phyloP scores from a whole-genome alignment of 2,329 filamentous ascomycete species.

The Tolypocladium tundrense region DNA sequence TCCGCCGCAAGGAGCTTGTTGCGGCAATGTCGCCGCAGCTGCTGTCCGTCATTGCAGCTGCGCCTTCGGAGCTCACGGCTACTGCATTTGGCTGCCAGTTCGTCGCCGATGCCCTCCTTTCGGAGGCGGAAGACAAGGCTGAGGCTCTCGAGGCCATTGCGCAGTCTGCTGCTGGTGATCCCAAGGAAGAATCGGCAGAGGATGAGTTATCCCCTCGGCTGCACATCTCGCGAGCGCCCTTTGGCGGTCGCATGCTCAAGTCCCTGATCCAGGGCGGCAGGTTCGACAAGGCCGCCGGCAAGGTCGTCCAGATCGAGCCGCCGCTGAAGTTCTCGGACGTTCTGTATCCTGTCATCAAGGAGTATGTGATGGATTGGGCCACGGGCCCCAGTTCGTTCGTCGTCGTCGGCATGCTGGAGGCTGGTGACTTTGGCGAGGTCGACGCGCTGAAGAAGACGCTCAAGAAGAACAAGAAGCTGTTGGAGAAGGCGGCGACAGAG shows the following conservation, averaged over 20 bases:
- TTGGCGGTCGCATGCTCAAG: slow-evolving; percentile 78
- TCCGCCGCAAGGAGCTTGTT: slow-evolving; percentile 66
- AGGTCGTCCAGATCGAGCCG: slow-evolving; percentile 60
- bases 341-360: slow-evolving; percentile 73
- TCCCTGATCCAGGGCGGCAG: slow-evolving; percentile 80
- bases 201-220: slow-evolving; percentile 27
- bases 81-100: slow-evolving; percentile 82
- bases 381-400: slow-evolving; percentile 80
- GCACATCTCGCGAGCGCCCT: slow-evolving; percentile 52
- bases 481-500: slow-evolving; percentile 57
- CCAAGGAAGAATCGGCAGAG: slow-evolving; percentile 29
- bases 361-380: slow-evolving; percentile 71
- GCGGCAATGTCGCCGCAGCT: slow-evolving; percentile 64
- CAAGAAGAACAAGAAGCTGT: slow-evolving; percentile 59
- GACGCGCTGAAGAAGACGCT: slow-evolving; percentile 59
- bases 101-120: slow-evolving; percentile 71
- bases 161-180: slow-evolving; percentile 49
- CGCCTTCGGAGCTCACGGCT: slow-evolving; percentile 57
- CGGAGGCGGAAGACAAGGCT: slow-evolving; percentile 64
- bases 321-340: slow-evolving; percentile 69
- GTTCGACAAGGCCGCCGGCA: slow-evolving; percentile 67
- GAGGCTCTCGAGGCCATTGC: slow-evolving; percentile 61
- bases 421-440: slow-evolving; percentile 56
- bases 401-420: slow-evolving; percentile 70
- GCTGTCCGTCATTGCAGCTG: slow-evolving; percentile 60